Evolutionary conservation across 192 early-diverging fungal genomes (phyloP), one percentile per base, ranked within the genome.

Genomic region (Rhizoclosmatium globosum): DNA sequence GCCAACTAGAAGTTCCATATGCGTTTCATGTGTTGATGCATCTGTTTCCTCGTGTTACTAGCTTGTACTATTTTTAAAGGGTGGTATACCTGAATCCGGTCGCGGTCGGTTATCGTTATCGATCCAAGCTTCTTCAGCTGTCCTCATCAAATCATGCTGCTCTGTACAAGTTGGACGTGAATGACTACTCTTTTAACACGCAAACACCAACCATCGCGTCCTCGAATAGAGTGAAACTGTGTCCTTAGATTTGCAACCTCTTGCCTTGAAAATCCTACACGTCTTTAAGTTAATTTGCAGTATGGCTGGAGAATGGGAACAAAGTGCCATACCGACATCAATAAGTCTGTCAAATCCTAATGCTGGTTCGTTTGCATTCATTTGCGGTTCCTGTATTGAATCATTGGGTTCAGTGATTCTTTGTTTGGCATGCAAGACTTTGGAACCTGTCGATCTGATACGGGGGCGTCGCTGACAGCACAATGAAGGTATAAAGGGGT

Each of bases 51-150:
- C 44, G n/a, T 70, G 56, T n/a, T 13, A 23, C 15, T 43, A 43
- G 47, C 7, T 46, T 38, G 15, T 71, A 2, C 31, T 17, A 3
- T 21, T 41, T 66, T 17, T 17, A 17, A 17, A 66, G 39, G 23
- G 38, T 3, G 38, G 17, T 31, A 15, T 31, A 61, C 58, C 62
- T 65, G 31, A 66, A 15, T 48, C 64, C 6, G 9, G 17, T 46
- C 67, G 67, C 13, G 21, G 67, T 47, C 15, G 31, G 53, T 80
- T 80, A 47, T 80, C 79, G 53, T 80, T 80, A 47, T 80, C 79
- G 3, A 80, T 80, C 79, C 79, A 80, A 3, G 60, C 79, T 41
- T 80, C 79, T 59, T 80, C 79, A 17, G 80, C 80, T 61, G 46
- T 65, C 47, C 68, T 21, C 15, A 72, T 65, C 46, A 42, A 15